A percentile compares a stretch with the other conserved stretches of the same genome.
Evolutionary conservation across 495 filamentous ascomycete genomes (phyloP).

Genomic region (Clohesyomyces aquaticus): DNA sequence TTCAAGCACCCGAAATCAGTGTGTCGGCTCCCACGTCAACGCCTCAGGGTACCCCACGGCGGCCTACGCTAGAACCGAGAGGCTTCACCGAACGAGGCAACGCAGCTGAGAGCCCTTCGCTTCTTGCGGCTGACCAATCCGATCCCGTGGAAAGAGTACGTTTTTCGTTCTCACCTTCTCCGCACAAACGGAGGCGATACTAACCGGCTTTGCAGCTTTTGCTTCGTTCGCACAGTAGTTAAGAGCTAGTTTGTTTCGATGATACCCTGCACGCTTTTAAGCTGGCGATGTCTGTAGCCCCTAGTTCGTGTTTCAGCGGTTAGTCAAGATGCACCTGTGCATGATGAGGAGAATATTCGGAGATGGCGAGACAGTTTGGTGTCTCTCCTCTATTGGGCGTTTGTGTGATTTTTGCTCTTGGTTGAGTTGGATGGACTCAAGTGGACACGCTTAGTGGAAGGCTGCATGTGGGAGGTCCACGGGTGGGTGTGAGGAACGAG

Average conservation of each 20-base stretch:
- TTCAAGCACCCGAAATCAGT: conserved; percentile 27
- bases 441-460: neutral
- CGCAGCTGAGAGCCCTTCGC: conserved; percentile 32
- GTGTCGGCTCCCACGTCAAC: conserved; percentile 10
- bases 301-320: conserved; percentile 4
- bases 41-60: conserved; percentile 19
- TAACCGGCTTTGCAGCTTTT: conserved; percentile 27
- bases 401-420: conserved; percentile 1
- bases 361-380: neutral
- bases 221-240: conserved; percentile 42
- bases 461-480: neutral
- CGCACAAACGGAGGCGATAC: neutral
- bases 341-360: neutral
- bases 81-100: conserved; percentile 35
- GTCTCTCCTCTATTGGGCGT: neutral
- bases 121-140: conserved; percentile 37
- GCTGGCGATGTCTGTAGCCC: neutral
- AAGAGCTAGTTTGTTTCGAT: neutral
- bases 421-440: neutral
- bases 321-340: conserved; percentile 9
- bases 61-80: conserved; percentile 36
- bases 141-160: conserved; percentile 39
- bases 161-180: neutral
- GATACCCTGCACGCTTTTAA: neutral
- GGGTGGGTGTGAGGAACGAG: neutral